These are phyloP conservation scores for Davidsoniella australis DNA, from an alignment of 2,329 filamentous ascomycete genomes.

Conservation along the genomic window DNA sequence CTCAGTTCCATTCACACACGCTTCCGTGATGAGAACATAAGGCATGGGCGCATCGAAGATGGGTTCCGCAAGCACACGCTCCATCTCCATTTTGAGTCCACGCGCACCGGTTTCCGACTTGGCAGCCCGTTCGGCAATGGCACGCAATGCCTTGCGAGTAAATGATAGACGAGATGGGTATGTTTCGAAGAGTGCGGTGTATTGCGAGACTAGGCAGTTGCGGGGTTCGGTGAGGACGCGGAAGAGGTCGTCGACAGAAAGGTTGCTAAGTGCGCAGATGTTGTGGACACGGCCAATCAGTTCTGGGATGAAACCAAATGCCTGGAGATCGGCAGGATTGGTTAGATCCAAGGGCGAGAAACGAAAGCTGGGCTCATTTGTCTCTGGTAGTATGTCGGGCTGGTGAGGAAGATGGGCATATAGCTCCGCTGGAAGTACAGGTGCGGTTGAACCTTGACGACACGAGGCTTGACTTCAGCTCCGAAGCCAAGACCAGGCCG, in stretches of 20 bases:
- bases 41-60: slow-evolving; percentile 69
- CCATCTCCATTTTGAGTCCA: slow-evolving; percentile 65
- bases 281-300: slow-evolving; percentile 92
- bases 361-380: slow-evolving; percentile 16
- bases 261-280: slow-evolving; percentile 65
- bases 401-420: slow-evolving; percentile 42
- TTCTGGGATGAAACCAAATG: slow-evolving; percentile 84
- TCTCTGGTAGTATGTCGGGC: slow-evolving; percentile 18
- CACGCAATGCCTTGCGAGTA: slow-evolving; percentile 63
- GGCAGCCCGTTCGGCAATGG: slow-evolving; percentile 54
- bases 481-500: slow-evolving; percentile 82
- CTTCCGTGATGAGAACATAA: slow-evolving; percentile 58
- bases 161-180: slow-evolving; percentile 69
- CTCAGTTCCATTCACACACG: slow-evolving; percentile 45
- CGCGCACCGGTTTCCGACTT: slow-evolving; percentile 56
- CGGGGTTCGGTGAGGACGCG: slow-evolving; percentile 84
- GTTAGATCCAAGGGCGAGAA: slow-evolving; percentile 53
- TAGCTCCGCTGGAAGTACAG: slow-evolving; percentile 47
- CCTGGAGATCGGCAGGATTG: slow-evolving; percentile 59
- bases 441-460: slow-evolving; percentile 26
- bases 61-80: slow-evolving; percentile 58
- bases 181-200: slow-evolving; percentile 68
- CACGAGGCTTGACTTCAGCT: slow-evolving; percentile 51
- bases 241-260: slow-evolving; percentile 51
- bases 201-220: slow-evolving; percentile 77